These are phyloP conservation scores for Aspergillus thermomutatus DNA, from an alignment of 2,329 filamentous ascomycete species.

Conservation along the genomic window DNA sequence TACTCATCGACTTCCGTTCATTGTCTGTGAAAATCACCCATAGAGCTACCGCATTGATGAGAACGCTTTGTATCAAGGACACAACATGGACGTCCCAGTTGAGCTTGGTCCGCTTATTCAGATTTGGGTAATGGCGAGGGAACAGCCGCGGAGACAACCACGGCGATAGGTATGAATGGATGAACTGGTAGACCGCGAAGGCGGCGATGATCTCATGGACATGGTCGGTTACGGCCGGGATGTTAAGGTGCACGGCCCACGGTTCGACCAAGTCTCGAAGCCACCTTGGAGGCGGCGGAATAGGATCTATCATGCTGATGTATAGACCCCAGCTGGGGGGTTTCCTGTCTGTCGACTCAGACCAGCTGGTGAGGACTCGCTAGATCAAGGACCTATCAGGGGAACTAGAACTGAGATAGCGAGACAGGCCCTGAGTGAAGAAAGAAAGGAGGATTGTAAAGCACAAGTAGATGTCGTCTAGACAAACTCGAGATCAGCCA, in stretches of 20 bases:
- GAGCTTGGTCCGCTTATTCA: conserved; percentile 55
- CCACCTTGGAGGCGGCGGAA: conserved; percentile 49
- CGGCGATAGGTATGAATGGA: conserved; percentile 54
- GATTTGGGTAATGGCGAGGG: conserved; percentile 51
- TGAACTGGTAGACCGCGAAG: conserved; percentile 55
- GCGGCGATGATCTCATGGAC: conserved; percentile 60
- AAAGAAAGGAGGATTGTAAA: background rate
- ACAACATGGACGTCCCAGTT: conserved; percentile 69
- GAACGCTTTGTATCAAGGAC: conserved; percentile 56
- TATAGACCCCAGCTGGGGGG: conserved; percentile 12
- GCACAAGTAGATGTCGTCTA: conserved; percentile 1
- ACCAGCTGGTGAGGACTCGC: background rate
- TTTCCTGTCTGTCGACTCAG: conserved; percentile 5
- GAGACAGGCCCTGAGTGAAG: background rate
- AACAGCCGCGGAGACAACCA: conserved; percentile 52
- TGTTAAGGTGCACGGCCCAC: conserved; percentile 48
- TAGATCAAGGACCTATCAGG: background rate
- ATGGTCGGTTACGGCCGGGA: conserved; percentile 58
- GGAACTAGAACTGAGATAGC: background rate
- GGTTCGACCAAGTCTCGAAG: conserved; percentile 49
- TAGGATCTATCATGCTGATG: conserved; percentile 42
- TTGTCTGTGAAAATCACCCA: conserved; percentile 57
- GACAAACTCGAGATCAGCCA: conserved; percentile 10
- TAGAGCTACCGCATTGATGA: conserved; percentile 55
- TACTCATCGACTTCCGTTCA: conserved; percentile 53